Evolutionary conservation across 1,284 basidiomycete genomes (phyloP), one percentile per base, ranked within the genome.

Genomic region (Melampsora americana): DNA sequence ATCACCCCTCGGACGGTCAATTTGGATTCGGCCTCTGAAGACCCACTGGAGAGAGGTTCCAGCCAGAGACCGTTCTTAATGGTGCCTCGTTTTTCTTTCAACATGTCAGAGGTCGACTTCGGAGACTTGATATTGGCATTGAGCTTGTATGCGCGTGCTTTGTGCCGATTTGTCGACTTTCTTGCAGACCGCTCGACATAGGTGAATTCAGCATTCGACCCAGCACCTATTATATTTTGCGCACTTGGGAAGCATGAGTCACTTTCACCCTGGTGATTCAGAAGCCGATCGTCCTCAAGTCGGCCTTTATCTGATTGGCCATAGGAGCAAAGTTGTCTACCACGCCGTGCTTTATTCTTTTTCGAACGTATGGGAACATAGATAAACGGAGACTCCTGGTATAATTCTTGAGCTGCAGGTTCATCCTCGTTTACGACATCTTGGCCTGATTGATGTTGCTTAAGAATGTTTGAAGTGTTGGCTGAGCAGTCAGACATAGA

Each of bases 121-220:
- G 53, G 53, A 28, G 53, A 56, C 53, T 56, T 56, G 53, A 56
- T n/a, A 14, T 23, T n/a, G 20, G 53, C 12, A 7, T 28, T 28
- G 12, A 56, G 53, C 53, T 28, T 56, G 28, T 56, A 56, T 28
- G 53, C n/a, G 28, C 53, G 53, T 56, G 18, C 53, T 14, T 56
- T 56, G 7, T 28, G 53, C 53, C 53, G n/a, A 56, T 56, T 56
- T 56, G 53, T 56, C 5, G n/a, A 28, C 53, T 56, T 56, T 23
- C n/a, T 56, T 9, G 53, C 28, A 23, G 53, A 56, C 28, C 53
- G 53, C 28, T 56, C 53, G 53, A 56, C 53, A 28, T 56, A 56
- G 53, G 53, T 23, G 28, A 56, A 56, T 1, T 28, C 53, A 28
- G 12, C 14, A n/a, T 1, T 28, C 53, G 53, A 56, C n/a, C n/a